phyloP scores from a whole-genome alignment of 2,329 filamentous ascomycete species.

The Sarocladiaceae sp. region DNA sequence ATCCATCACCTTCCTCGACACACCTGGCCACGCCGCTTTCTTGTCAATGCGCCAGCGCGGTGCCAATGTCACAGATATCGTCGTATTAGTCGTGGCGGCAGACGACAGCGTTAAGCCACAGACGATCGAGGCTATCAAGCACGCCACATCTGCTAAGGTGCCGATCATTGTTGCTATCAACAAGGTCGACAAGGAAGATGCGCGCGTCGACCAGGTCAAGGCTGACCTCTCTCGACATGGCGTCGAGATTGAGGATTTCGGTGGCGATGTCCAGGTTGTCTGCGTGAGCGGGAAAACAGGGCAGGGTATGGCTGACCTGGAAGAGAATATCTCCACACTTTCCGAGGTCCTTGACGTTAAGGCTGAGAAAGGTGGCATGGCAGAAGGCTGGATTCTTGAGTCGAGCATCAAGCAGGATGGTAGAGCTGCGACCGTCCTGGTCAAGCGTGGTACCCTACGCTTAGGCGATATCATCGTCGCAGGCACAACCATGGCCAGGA shows the following conservation, averaged over 20 bases:
- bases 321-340: constrained; percentile 81
- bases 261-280: constrained; percentile 89
- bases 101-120: constrained; percentile 98
- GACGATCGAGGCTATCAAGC: constrained; percentile 91
- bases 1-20: constrained; percentile 93
- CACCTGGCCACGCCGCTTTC: constrained; percentile 93
- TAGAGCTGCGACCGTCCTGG: constrained; percentile 79
- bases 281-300: constrained; percentile 91
- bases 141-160: constrained; percentile 78
- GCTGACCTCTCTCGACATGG: constrained; percentile 76
- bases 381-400: constrained; percentile 92
- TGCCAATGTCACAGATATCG: constrained; percentile 93
- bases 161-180: constrained; percentile 98
- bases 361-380: constrained; percentile 67
- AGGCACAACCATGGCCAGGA: constrained; percentile 78
- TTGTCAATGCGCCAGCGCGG: constrained; percentile 92
- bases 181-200: constrained; percentile 87
- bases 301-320: constrained; percentile 81
- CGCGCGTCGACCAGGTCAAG: constrained; percentile 78
- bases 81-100: constrained; percentile 89
- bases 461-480: constrained; percentile 80
- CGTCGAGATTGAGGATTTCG: constrained; percentile 89
- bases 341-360: constrained; percentile 88
- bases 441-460: constrained; percentile 79
- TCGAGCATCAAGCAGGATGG: constrained; percentile 80